phyloP scores from a whole-genome alignment of 2,329 filamentous ascomycete genomes.

The Monilinia fructigena region DNA sequence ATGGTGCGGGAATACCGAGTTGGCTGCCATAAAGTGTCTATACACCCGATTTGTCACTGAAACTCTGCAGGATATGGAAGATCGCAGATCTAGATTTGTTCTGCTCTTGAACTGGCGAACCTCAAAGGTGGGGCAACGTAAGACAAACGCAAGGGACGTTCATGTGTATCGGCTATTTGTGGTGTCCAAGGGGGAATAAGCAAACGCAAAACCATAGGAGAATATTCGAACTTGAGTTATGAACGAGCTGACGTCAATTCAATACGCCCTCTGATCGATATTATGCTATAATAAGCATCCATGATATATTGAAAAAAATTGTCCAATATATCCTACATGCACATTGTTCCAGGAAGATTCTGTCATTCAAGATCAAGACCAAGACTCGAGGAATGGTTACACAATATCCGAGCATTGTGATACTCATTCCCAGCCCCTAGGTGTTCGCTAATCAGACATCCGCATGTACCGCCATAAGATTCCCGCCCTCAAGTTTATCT shows the following conservation, averaged over 20 bases:
- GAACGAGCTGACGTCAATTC: not conserved
- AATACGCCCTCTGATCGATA: not conserved
- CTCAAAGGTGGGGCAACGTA: not conserved
- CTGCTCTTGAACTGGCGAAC: not conserved
- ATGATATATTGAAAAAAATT: not conserved
- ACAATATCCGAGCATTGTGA: conserved; percentile 13
- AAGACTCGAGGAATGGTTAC: not conserved
- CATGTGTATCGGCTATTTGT: conserved; percentile 11
- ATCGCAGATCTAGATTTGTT: not conserved
- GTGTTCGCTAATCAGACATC: conserved; percentile 7
- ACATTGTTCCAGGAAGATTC: not conserved
- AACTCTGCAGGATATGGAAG: not conserved
- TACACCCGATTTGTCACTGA: not conserved
- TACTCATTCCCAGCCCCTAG: not conserved
- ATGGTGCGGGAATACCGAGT: not conserved
- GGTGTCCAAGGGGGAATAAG: not conserved
- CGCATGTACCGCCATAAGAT: not conserved
- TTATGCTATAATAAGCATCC: not conserved
- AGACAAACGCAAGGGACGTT: conserved; percentile 15
- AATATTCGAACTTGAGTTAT: not conserved
- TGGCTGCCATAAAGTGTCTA: no score
- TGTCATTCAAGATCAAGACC: no score
- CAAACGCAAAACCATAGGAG: not conserved
- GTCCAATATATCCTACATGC: not conserved
- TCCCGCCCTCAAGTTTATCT: not conserved